Conservation (phyloP, 2,329 filamentous ascomycete species). For the Graphiopsis chlorocephala region DNA sequence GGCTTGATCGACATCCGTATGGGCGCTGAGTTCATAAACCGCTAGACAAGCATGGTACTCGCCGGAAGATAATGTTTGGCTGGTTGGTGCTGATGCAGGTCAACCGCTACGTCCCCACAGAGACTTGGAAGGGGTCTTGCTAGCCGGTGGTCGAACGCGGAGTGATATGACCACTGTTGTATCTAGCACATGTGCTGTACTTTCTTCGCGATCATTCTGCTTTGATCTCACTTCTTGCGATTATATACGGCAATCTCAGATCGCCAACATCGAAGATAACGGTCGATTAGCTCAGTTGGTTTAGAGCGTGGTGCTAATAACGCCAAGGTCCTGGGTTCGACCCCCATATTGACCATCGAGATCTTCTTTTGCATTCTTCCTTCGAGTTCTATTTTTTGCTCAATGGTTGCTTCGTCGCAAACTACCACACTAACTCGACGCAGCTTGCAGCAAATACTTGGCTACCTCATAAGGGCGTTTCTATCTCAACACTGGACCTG, state of each 20-base stretch:
- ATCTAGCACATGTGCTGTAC: background rate
- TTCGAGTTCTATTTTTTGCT: background rate
- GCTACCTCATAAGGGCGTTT: background rate
- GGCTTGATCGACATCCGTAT: background rate
- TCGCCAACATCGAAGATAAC: background rate
- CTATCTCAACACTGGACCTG: background rate
- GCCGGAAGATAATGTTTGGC: background rate
- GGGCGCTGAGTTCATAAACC: background rate
- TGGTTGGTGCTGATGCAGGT: background rate
- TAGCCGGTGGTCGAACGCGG: background rate
- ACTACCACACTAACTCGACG: background rate
- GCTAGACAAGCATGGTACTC: background rate
- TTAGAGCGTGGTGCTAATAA: slow-evolving; percentile 11
- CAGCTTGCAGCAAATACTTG: background rate
- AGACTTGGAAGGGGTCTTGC: background rate
- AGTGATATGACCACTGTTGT: background rate
- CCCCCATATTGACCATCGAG: background rate
- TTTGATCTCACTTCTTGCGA: background rate
- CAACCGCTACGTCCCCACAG: background rate
- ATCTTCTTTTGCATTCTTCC: background rate
- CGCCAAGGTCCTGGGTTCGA: slow-evolving; percentile 7
- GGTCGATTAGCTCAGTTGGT: slow-evolving; percentile 9
- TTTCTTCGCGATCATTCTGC: background rate
- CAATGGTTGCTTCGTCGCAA: background rate
- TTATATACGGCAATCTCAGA: fast-evolving